Evolutionary conservation across 2,329 filamentous ascomycete species (phyloP).

Genomic region (Talaromyces piceae): DNA sequence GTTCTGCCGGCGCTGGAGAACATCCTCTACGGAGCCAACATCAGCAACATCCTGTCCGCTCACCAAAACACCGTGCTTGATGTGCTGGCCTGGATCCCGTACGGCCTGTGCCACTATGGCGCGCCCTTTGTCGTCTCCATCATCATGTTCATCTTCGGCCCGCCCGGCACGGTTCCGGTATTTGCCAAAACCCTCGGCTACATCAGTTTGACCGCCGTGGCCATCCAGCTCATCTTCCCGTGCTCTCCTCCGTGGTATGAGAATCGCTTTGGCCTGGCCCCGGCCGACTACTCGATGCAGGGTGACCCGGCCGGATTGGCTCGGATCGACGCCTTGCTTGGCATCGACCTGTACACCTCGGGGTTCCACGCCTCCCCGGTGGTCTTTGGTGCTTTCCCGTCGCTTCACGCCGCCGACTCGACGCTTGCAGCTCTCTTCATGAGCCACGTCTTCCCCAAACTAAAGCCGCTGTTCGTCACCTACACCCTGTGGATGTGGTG

Average conservation of each 20-base stretch:
- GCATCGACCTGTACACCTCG: conserved; percentile 86
- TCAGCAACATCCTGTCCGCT: conserved; percentile 90
- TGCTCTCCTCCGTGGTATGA: conserved; percentile 98
- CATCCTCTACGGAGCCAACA: conserved; percentile 89
- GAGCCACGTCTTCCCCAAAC: conserved; percentile 80
- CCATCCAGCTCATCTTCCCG: conserved; percentile 82
- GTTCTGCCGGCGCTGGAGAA: conserved; percentile 92
- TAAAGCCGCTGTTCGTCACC: conserved; percentile 69
- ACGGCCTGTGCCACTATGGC: conserved; percentile 84
- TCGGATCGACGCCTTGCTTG: conserved; percentile 82
- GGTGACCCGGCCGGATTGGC: conserved; percentile 85
- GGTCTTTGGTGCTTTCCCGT: conserved; percentile 92
- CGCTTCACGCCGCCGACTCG: conserved; percentile 81
- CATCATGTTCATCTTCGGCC: conserved; percentile 79
- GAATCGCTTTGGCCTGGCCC: conserved; percentile 81
- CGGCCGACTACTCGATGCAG: conserved; percentile 84
- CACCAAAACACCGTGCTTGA: conserved; percentile 79
- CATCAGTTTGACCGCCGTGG: conserved; percentile 81
- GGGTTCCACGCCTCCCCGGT: conserved; percentile 84
- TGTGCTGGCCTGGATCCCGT: conserved; percentile 85
- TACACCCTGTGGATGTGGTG: conserved; percentile 96
- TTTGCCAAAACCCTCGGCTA: conserved; percentile 86
- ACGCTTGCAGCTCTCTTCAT: conserved; percentile 88
- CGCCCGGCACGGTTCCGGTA: conserved; percentile 74
- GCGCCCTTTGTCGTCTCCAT: conserved; percentile 71